Percentiles rank a stretch among this genome's conserved stretches.
Conservation (phyloP, 768 basidiomycete species). For the Termitomyces sp. region DNA sequence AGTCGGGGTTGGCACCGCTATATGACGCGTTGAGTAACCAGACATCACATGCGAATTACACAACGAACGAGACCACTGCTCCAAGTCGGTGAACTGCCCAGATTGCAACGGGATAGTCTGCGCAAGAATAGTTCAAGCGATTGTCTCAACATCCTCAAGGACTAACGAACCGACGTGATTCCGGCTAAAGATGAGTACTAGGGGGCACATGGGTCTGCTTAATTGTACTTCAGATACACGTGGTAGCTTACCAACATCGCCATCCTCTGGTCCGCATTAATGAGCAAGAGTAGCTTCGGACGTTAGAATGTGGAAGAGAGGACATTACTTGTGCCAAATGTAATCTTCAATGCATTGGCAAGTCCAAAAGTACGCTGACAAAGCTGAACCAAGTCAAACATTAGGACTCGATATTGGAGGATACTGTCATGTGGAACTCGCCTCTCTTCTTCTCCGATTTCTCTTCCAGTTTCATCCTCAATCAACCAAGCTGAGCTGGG, state of each 20-base stretch:
- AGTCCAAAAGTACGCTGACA: conserved; percentile 41
- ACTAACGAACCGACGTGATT: conserved; percentile 54
- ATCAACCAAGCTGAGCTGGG: conserved; percentile 38
- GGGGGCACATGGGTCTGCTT: background rate
- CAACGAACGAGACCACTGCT: conserved; percentile 49
- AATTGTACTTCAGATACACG: background rate
- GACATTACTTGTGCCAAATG: conserved; percentile 36
- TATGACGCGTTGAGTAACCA: background rate
- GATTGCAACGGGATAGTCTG: conserved; percentile 51
- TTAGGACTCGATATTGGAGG: too few relatives aligned
- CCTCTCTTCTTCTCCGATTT: conserved; percentile 39
- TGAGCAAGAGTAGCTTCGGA: background rate
- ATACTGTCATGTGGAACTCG: conserved; percentile 13
- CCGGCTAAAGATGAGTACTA: conserved; percentile 61
- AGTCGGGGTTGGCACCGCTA: conserved; percentile 62
- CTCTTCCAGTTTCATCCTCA: conserved; percentile 42
- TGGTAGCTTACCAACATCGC: conserved; percentile 46
- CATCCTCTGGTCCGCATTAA: conserved; percentile 27
- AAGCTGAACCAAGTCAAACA: conserved; percentile 25
- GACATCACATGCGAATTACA: background rate
- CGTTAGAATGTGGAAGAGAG: background rate
- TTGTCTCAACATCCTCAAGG: background rate
- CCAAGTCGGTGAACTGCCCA: conserved; percentile 57
- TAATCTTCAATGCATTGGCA: conserved; percentile 38
- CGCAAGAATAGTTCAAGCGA: background rate